A percentile compares a stretch with the other conserved stretches of the same genome.
These are phyloP conservation scores for Malassezia japonica DNA, from an alignment of 1,284 basidiomycete genomes.

Conservation along the genomic window DNA sequence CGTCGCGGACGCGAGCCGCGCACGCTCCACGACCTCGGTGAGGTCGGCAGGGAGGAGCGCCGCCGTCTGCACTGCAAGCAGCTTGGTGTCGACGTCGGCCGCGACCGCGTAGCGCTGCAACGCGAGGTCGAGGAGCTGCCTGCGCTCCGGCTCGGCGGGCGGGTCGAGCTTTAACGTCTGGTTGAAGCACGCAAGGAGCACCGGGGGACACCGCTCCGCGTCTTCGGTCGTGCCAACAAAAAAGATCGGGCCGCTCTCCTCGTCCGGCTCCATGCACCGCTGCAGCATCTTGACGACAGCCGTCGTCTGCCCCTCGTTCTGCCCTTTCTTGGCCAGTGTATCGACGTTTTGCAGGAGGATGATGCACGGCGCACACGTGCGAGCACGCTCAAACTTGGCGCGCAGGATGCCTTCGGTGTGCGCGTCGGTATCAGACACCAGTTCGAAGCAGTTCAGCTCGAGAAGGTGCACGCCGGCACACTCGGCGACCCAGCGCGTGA, in stretches of 20 bases:
- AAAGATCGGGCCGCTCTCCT: constrained; percentile 18
- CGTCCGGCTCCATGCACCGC: constrained; percentile 57
- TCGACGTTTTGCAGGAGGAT: constrained; percentile 75
- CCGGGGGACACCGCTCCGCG: constrained; percentile 59
- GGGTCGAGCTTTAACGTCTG: constrained; percentile 55
- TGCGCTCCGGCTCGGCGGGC: constrained; percentile 10
- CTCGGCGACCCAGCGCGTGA: constrained; percentile 57
- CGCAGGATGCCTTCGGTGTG: constrained; percentile 70
- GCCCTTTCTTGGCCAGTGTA: constrained; percentile 61
- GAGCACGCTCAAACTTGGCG: constrained; percentile 69
- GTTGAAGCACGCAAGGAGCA: constrained; percentile 69
- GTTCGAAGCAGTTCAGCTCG: constrained; percentile 78
- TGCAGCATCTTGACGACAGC: constrained; percentile 58
- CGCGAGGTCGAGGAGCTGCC: constrained; percentile 32
- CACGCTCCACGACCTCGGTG: constrained; percentile 60
- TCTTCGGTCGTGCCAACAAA: constrained; percentile 65
- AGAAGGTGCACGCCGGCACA: constrained; percentile 66
- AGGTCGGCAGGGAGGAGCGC: constrained; percentile 80
- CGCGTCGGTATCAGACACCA: constrained; percentile 68
- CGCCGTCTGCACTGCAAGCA: constrained; percentile 78
- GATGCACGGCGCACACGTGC: constrained; percentile 72
- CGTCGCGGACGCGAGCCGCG: constrained; percentile 58
- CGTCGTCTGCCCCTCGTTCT: constrained; percentile 65
- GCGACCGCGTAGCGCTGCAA: constrained; percentile 55
- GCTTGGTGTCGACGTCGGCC: constrained; percentile 66